Evolutionary conservation across 2,329 filamentous ascomycete species (phyloP), one percentile per base, ranked within the genome.

Genomic region (Rhinocladiella similis): DNA sequence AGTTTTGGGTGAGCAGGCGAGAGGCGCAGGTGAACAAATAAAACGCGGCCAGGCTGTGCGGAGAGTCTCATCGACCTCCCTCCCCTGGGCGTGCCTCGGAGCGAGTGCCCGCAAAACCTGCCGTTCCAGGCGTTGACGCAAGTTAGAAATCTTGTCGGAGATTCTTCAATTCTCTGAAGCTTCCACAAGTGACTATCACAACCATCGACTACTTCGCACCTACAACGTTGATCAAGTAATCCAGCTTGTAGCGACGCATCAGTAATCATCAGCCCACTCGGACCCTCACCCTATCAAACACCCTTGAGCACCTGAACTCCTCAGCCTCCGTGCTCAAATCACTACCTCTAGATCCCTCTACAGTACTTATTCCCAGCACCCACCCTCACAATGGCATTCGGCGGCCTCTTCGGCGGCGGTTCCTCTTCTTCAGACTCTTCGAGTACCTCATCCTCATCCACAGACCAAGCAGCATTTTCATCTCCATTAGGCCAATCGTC

Each of bases 371-470:
- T n/a, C n/a, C 45, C n/a, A 52, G 19, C 33, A 39, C 22, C 35
- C 38, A 43, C 49, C 20, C n/a, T 47, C 54, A 61, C 38, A 20
- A 66, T 66, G 63, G 54, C 61, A 12, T 65, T 65, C 61, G 73
- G 75, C 63, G 72, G 73, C 53, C 71, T 72, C 51, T 65, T 68
- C 61, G 64, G 65, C 50, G 66, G 70, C 52, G 54, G 58, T 53
- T 59, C 68, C 50, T 63, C 66, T 29, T 49, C 63, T 35, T 38
- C 61, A 48, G 29, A 33, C 29, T 33, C 29, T 12, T 60, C 39
- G n/a, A n/a, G n/a, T 29, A 49, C 48, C 46, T 58, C 53, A 3
- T 56, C 56, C 20, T 51, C 59, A 20, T 42, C 47, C 52, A 47
- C 48, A 38, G 36, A 52, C 53, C 27, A 50, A 56, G 50, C 55